phyloP scores from a whole-genome alignment of 495 filamentous ascomycete genomes.

The Penicillium argentinense region DNA sequence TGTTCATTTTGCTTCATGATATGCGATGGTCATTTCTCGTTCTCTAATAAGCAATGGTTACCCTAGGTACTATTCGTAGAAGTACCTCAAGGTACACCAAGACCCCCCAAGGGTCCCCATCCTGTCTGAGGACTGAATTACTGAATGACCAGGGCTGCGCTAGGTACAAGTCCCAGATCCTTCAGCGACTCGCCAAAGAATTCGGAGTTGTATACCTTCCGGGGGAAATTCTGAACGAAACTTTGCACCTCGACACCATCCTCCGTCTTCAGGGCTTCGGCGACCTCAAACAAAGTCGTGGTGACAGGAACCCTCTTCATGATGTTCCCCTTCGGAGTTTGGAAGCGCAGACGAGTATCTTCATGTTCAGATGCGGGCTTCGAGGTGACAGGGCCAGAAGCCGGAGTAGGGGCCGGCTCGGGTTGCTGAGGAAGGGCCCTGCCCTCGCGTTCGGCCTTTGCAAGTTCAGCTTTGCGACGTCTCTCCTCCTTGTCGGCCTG shows the following conservation, averaged over 20 bases:
- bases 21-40: constrained; percentile 12
- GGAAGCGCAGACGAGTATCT: constrained; percentile 79
- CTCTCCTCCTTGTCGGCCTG: constrained; percentile 87
- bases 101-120: constrained; percentile 3
- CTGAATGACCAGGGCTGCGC: constrained; percentile 79
- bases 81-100: too few relatives aligned
- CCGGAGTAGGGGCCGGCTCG: constrained; percentile 35
- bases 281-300: constrained; percentile 93
- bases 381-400: constrained; percentile 45
- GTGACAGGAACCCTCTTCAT: constrained; percentile 81
- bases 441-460: constrained; percentile 82
- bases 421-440: constrained; percentile 52
- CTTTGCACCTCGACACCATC: constrained; percentile 63
- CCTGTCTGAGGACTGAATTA: constrained; percentile 15
- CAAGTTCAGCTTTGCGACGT: constrained; percentile 74
- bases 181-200: constrained; percentile 91
- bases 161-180: constrained; percentile 87
- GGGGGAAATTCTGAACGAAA: constrained; percentile 84
- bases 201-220: constrained; percentile 73
- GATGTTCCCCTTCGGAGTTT: constrained; percentile 69
- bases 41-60: constrained; percentile 8
- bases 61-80: too few relatives aligned
- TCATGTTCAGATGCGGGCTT: constrained; percentile 67
- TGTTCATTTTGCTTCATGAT: neutral
- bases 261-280: constrained; percentile 65